Evolutionary conservation across 495 filamentous ascomycete genomes (phyloP).

Genomic region (Xylona heveae): DNA sequence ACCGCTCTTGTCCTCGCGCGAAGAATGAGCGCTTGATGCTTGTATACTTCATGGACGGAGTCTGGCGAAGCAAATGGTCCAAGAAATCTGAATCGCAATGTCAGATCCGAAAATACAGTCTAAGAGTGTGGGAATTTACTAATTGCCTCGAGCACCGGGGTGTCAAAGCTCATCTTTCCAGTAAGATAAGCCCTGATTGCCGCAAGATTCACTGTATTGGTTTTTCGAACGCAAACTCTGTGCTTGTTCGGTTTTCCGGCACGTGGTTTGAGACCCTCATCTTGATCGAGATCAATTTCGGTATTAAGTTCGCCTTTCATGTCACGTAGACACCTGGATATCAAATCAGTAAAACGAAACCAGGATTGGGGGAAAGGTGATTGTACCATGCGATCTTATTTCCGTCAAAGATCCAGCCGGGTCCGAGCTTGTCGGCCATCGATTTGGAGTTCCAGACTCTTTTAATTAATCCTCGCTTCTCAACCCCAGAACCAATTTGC

Average conservation of each 20-base stretch:
- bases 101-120: background rate
- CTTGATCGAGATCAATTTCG: constrained; percentile 43
- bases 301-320: constrained; percentile 21
- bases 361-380: constrained; percentile 6
- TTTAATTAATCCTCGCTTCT: constrained; percentile 39
- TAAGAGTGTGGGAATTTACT: constrained; percentile 24
- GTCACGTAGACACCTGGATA: constrained; percentile 17
- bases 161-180: constrained; percentile 33
- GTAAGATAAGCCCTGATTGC: constrained; percentile 43
- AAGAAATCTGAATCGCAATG: constrained; percentile 38
- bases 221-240: constrained; percentile 32
- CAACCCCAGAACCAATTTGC: constrained; percentile 34
- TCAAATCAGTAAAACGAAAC: constrained; percentile 2
- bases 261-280: constrained; percentile 19
- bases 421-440: constrained; percentile 28
- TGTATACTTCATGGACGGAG: constrained; percentile 37
- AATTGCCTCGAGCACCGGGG: constrained; percentile 49
- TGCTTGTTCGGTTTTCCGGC: constrained; percentile 25
- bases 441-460: constrained; percentile 49
- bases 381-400: constrained; percentile 30
- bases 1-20: constrained; percentile 15
- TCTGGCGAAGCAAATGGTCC: constrained; percentile 70
- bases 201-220: constrained; percentile 37
- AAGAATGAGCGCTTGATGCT: constrained; percentile 67
- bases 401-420: constrained; percentile 54